Conservation (phyloP, 495 filamentous ascomycete genomes). For the Lichina pygmaea region DNA sequence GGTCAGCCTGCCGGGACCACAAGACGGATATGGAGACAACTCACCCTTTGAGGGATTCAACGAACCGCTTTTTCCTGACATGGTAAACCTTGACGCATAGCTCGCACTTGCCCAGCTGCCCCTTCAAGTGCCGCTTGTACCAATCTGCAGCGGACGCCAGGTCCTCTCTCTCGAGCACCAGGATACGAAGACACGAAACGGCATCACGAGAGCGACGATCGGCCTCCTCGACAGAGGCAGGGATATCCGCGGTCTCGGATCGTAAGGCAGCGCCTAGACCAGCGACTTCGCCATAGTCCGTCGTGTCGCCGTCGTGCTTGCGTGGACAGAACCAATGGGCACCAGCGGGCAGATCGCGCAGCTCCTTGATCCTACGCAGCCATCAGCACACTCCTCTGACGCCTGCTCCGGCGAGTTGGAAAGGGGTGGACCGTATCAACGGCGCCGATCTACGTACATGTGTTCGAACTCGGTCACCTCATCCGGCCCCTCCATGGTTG, state of each 20-base stretch:
- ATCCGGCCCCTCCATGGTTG: too few relatives aligned
- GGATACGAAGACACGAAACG: conserved; percentile 34
- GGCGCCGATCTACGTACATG: too few relatives aligned
- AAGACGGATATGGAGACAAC: not conserved
- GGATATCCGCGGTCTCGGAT: not conserved
- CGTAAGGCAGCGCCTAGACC: not conserved
- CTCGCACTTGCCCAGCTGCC: conserved; percentile 41
- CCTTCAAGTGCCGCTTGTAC: conserved; percentile 25
- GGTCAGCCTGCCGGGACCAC: not conserved
- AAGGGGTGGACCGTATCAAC: too few relatives aligned
- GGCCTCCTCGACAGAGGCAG: conserved; percentile 18
- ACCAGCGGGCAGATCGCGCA: not conserved
- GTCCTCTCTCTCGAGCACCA: conserved; percentile 36
- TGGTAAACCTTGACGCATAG: conserved; percentile 62
- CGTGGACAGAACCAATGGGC: conserved; percentile 4
- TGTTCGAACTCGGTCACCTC: too few relatives aligned
- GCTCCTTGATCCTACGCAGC: not conserved
- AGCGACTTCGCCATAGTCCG: not conserved
- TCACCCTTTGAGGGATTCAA: conserved; percentile 29
- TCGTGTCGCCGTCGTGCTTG: conserved; percentile 1
- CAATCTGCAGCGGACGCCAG: conserved; percentile 29
- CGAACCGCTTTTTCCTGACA: conserved; percentile 32
- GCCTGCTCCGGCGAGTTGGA: too few relatives aligned
- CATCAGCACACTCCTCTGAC: not conserved
- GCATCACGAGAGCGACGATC: conserved; percentile 24